Percentiles rank a stretch among this genome's conserved stretches.
Evolutionary conservation across 345 rosid genomes (phyloP).

Genomic region (Orychophragmus violaceus): DNA sequence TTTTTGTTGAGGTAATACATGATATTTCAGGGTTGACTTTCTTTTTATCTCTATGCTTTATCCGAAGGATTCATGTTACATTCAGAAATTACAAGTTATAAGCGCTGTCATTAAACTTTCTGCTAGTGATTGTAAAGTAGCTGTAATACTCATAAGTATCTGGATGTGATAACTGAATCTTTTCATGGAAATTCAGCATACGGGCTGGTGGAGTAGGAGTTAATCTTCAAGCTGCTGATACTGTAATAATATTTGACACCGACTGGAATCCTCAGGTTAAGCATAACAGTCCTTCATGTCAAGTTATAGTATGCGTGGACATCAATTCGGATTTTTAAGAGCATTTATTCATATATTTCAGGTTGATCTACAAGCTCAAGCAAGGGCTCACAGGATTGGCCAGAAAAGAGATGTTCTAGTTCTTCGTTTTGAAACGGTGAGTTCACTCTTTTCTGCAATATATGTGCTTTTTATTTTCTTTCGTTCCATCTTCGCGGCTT

Average conservation of each 20-base stretch:
- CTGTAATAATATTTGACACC: slow-evolving; percentile 88
- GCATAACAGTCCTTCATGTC: slow-evolving; percentile 18
- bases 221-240: slow-evolving; percentile 96
- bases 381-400: slow-evolving; percentile 95
- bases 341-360: slow-evolving; percentile 22
- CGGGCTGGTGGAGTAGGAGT: slow-evolving; percentile 99
- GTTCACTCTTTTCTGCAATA: slow-evolving; percentile 12
- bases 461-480: neutral
- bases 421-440: slow-evolving; percentile 88
- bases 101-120: neutral
- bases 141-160: neutral
- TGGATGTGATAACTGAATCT: neutral
- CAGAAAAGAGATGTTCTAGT: slow-evolving; percentile 98
- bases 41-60: neutral
- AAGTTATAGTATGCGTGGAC: neutral
- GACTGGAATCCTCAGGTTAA: slow-evolving; percentile 98
- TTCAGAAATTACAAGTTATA: neutral
- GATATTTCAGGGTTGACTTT: neutral
- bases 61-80: neutral
- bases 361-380: slow-evolving; percentile 99
- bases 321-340: neutral
- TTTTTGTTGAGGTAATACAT: slow-evolving; percentile 74
- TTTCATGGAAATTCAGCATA: slow-evolving; percentile 50
- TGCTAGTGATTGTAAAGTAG: neutral
- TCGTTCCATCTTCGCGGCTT: too few relatives aligned